Base-by-base conservation (phyloP, 2,329 filamentous ascomycete species). In the Monilinia vaccinii-corymbosi region DNA sequence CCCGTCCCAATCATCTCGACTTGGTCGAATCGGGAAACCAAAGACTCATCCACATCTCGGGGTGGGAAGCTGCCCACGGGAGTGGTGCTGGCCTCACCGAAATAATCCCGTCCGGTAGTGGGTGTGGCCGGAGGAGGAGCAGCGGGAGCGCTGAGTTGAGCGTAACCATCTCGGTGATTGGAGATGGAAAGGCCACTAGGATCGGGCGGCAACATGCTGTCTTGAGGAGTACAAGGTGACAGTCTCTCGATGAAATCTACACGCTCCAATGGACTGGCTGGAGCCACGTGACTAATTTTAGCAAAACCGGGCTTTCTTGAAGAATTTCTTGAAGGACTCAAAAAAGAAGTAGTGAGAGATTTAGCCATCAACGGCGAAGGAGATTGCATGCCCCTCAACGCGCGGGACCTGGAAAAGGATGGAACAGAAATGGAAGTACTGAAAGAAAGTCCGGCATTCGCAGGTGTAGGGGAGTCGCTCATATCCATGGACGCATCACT, bases 121-220 rank as follows among this genome's bases (percentile, higher is more conserved):
- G 93, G 93, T 0, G 93, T 97, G 1, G 90, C 91, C 0, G 92
- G 93, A 14, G 83, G 82, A 50, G 85, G 79, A 60, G 77, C 77
- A 36, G 70, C 72, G 62, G 73, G 75, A 63, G 68, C 40, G 58
- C 60, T 63, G 38, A 62, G 58, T 56, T 61, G 65, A 52, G 47
- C 56, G 48, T 67, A 63, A 16, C 60, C 56, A 60, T 70, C 77
- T 62, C 73, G 75, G 21, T 79, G 77, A 60, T 83, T 86, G 4
- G 90, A 94, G 62, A 96, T 93, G 1, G 91, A 92, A 21, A 96
- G 77, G 44, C 84, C 84, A 73, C 89, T 95, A 0, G 91, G 86
- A 71, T 97, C 92, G 8, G 87, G 86, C 31, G 89, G 87, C 31
- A 86, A 79, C 68, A 89, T 81, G 58, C 79, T 81, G 62, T 94